Percentiles rank a stretch among this genome's conserved stretches.
phyloP scores from a whole-genome alignment of 495 filamentous ascomycete genomes.

The Friedmanniomyces simplex region DNA sequence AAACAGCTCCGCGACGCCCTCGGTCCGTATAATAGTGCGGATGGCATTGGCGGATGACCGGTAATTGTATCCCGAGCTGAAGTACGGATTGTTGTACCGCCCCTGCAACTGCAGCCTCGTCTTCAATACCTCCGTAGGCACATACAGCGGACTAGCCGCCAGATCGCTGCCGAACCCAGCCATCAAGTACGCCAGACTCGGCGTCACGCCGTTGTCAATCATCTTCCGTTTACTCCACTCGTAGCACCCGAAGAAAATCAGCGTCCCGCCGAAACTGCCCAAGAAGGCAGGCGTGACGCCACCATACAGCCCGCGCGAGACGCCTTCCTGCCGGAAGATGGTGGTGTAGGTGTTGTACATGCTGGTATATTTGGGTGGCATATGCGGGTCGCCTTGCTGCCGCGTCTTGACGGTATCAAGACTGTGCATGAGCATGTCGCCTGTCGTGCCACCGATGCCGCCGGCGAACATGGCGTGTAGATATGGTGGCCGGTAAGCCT shows the following conservation, averaged over 20 bases:
- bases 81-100: constrained; percentile 86
- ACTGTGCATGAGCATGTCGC: constrained; percentile 98
- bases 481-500: constrained; percentile 7
- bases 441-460: constrained; percentile 78
- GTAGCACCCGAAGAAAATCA: constrained; percentile 93
- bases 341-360: constrained; percentile 81
- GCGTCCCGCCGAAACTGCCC: constrained; percentile 87
- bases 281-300: constrained; percentile 81
- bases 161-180: constrained; percentile 86
- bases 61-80: constrained; percentile 90
- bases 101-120: constrained; percentile 91
- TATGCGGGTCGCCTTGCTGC: constrained; percentile 87
- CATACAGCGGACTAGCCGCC: constrained; percentile 83
- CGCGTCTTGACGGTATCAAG: constrained; percentile 98
- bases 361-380: constrained; percentile 83
- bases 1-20: constrained; percentile 78
- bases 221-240: constrained; percentile 87
- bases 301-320: constrained; percentile 80
- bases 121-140: constrained; percentile 93
- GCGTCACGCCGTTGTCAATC: constrained; percentile 68
- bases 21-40: constrained; percentile 67
- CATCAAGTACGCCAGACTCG: constrained; percentile 71
- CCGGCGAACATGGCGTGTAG: constrained; percentile 86
- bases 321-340: constrained; percentile 85
- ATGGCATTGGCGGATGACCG: constrained; percentile 66